Percentiles rank a stretch among this genome's conserved stretches.
These are phyloP conservation scores for Daldinia eschscholtzii DNA, from an alignment of 2,329 filamentous ascomycete species.

Conservation along the genomic window DNA sequence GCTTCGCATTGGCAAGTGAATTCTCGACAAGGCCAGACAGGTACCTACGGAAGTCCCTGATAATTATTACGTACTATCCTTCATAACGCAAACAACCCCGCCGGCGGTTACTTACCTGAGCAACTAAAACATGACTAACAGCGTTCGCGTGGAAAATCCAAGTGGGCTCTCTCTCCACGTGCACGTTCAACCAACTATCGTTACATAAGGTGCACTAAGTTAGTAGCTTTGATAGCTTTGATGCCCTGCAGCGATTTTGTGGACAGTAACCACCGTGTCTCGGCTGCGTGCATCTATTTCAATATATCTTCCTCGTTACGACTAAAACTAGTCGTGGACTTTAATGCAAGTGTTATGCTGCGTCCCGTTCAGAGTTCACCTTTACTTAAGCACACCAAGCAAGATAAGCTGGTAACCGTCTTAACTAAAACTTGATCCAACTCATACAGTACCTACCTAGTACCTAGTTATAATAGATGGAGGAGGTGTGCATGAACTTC, in stretches of 20 bases:
- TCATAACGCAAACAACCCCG: constrained; percentile 2
- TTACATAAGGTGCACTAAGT: no score
- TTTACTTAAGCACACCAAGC: constrained; percentile 9
- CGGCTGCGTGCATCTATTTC: constrained; percentile 26
- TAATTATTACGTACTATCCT: neutral
- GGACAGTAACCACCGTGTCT: constrained; percentile 28
- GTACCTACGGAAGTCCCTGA: no score
- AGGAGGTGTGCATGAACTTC: no score
- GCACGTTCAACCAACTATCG: constrained; percentile 25
- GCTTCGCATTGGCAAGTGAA: neutral
- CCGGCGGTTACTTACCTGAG: constrained; percentile 1
- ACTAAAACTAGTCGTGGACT: constrained; percentile 8
- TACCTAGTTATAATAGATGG: neutral
- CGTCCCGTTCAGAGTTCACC: constrained; percentile 16
- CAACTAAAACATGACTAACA: constrained; percentile 4
- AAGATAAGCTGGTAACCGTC: neutral
- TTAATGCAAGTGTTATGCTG: constrained; percentile 19
- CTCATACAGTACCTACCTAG: no score
- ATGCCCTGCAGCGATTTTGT: constrained; percentile 26
- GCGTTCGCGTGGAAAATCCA: neutral
- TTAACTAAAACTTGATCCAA: no score
- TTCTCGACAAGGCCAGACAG: no score
- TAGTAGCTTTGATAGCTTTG: neutral
- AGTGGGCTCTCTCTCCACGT: constrained; percentile 13
- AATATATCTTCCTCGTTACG: constrained; percentile 12